These are phyloP conservation scores for Aspergillus cavernicola DNA, from an alignment of 495 filamentous ascomycete species.

Conservation along the genomic window DNA sequence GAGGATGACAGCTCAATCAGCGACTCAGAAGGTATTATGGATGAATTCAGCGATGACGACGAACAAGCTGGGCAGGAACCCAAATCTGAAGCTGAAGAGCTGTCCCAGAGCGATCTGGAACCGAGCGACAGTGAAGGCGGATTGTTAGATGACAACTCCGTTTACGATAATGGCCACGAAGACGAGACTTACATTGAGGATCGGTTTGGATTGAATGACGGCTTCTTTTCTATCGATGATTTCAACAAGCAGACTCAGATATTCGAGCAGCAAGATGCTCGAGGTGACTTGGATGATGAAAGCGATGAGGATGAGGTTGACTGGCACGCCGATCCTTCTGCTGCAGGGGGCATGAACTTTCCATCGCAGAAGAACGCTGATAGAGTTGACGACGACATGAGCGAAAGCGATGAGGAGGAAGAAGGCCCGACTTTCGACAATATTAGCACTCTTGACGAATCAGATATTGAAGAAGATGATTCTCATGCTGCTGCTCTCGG, in stretches of 20 bases:
- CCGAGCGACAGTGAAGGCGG: constrained; percentile 16
- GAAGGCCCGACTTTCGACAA: constrained; percentile 77
- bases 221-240: constrained; percentile 96
- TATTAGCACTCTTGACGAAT: constrained; percentile 57
- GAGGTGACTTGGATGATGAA: constrained; percentile 60
- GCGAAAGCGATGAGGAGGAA: constrained; percentile 63
- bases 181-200: constrained; percentile 52
- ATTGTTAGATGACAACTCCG: constrained; percentile 17
- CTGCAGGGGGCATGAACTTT: constrained; percentile 20
- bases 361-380: constrained; percentile 9
- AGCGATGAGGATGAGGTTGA: constrained; percentile 81
- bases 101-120: constrained; percentile 9
- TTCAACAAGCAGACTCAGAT: constrained; percentile 92
- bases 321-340: constrained; percentile 71
- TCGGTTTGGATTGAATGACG: constrained; percentile 76
- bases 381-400: constrained; percentile 33
- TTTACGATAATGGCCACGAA: constrained; percentile 32
- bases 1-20: constrained; percentile 12
- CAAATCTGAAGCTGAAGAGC: constrained; percentile 12
- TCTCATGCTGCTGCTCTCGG: constrained; percentile 40
- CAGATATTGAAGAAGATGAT: constrained; percentile 52
- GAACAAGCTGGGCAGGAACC: constrained; percentile 23
- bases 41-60: constrained; percentile 31
- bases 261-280: constrained; percentile 75
- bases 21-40: constrained; percentile 38